Evolutionary conservation across 2,329 filamentous ascomycete genomes (phyloP).

Genomic region (Aureobasidium uvarum): DNA sequence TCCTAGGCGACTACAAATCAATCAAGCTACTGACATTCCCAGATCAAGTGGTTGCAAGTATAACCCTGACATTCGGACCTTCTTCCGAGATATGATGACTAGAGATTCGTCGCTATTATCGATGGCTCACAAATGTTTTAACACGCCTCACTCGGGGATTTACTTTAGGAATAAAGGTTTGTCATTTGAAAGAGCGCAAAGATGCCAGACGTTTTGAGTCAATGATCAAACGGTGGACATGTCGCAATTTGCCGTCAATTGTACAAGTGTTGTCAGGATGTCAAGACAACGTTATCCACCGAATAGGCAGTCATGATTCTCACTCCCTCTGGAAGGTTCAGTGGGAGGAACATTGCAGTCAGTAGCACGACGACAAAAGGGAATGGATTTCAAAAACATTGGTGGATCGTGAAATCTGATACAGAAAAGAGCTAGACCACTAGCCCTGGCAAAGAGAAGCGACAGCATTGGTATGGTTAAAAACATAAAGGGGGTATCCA

Average conservation of each 20-base stretch:
- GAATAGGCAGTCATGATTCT: no score
- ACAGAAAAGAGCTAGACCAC: background rate
- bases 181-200: background rate
- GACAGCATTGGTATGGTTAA: background rate
- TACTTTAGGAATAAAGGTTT: background rate
- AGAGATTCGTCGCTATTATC: background rate
- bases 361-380: no score
- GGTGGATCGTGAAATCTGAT: background rate
- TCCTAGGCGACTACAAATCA: background rate
- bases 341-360: no score
- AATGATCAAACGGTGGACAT: no score
- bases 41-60: background rate
- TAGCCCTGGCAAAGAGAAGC: background rate
- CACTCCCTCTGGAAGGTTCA: no score
- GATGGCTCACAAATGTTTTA: background rate
- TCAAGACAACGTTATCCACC: no score
- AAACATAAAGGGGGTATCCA: conserved; percentile 6
- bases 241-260: no score
- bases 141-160: background rate
- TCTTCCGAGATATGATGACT: background rate
- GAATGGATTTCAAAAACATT: background rate
- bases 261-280: no score
- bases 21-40: background rate
- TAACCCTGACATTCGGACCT: background rate
- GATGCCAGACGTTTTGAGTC: background rate